These are phyloP conservation scores for Amanita phalloides DNA, from an alignment of 768 basidiomycete genomes.

Conservation along the genomic window DNA sequence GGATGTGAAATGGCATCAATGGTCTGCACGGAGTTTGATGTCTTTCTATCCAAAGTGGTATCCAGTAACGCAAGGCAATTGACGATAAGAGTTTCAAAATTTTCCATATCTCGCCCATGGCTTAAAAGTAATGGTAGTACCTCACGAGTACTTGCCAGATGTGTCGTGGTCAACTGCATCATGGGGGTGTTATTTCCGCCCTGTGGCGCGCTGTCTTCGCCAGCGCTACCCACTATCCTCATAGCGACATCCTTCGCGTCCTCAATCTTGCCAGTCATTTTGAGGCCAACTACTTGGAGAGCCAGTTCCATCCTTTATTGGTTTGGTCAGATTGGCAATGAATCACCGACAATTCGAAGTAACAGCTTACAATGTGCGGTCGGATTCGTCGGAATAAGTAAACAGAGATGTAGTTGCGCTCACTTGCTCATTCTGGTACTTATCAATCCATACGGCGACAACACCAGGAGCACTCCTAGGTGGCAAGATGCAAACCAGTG, in stretches of 20 bases:
- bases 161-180: conserved; percentile 44
- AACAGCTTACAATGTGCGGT: conserved; percentile 65
- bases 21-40: conserved; percentile 31
- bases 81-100: conserved; percentile 70
- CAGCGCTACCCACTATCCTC: conserved; percentile 79
- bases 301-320: conserved; percentile 82
- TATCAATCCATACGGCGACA: conserved; percentile 85
- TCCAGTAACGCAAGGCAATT: conserved; percentile 77
- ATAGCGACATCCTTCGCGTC: conserved; percentile 90
- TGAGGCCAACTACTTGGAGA: conserved; percentile 87
- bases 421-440: conserved; percentile 44
- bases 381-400: conserved; percentile 86
- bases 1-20: conserved; percentile 56
- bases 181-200: conserved; percentile 23
- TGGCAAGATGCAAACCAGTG: conserved; percentile 85
- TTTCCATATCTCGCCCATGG: conserved; percentile 40
- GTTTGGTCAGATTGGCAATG: conserved; percentile 7
- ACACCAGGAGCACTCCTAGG: conserved; percentile 73
- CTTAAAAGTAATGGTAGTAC: conserved; percentile 47
- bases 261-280: conserved; percentile 94
- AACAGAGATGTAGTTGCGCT: conserved; percentile 54
- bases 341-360: not conserved
- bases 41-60: conserved; percentile 35
- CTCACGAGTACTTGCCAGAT: conserved; percentile 29
- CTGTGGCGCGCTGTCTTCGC: conserved; percentile 27